Percentiles rank a stretch among this genome's conserved stretches.
phyloP scores from a whole-genome alignment of 371 early-diverging fungal species.

The Apophysomyces elegans region DNA sequence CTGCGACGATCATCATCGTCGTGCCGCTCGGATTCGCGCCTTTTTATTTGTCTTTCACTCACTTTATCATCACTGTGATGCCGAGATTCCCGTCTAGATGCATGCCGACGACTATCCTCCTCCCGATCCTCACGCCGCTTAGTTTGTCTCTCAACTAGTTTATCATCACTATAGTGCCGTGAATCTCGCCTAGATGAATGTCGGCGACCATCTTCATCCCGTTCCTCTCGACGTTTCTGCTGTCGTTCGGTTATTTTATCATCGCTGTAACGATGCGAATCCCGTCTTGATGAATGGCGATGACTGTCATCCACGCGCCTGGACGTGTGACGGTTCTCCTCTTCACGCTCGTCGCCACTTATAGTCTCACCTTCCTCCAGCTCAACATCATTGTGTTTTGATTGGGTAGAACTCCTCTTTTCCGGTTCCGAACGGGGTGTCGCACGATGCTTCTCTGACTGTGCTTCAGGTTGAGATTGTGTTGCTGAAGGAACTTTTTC shows the following conservation, averaged over 20 bases:
- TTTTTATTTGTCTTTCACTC: background rate
- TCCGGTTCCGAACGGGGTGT: background rate
- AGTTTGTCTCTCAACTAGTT: background rate
- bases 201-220: conserved; percentile 8
- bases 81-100: conserved; percentile 11
- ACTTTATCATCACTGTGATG: conserved; percentile 4
- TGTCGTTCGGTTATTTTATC: background rate
- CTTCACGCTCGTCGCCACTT: conserved; percentile 11
- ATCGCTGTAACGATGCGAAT: conserved; percentile 1
- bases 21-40: conserved; percentile 8
- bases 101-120: conserved; percentile 1
- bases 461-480: background rate
- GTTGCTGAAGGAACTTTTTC: conserved; percentile 2
- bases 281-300: conserved; percentile 19
- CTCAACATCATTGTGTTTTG: conserved; percentile 8
- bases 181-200: conserved; percentile 15
- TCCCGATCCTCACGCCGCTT: background rate
- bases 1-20: conserved; percentile 15
- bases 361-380: conserved; percentile 32
- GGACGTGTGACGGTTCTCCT: background rate
- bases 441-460: background rate
- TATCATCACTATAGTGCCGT: background rate
- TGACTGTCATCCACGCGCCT: conserved; percentile 7
- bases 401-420: background rate
- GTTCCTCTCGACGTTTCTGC: background rate